Evolutionary conservation across 305 asterid species (phyloP).

Genomic region (Stenogyne calaminthoides): DNA sequence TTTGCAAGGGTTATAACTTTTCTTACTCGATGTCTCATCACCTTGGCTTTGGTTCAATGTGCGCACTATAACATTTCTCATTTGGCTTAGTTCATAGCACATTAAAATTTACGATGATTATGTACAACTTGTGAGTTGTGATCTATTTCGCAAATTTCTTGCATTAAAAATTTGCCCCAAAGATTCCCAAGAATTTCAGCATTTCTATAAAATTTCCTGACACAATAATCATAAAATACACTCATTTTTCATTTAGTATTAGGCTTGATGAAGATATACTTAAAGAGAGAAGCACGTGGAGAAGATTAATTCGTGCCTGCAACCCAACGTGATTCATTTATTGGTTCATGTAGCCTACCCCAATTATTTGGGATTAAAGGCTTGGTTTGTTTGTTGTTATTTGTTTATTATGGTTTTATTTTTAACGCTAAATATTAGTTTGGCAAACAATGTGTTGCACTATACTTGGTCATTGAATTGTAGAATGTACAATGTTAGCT

Average conservation of each 20-base stretch:
- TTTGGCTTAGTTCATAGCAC: neutral
- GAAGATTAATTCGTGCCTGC: too few species aligned
- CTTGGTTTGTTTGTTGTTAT: too few species aligned
- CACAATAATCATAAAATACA: neutral
- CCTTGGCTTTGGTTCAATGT: neutral
- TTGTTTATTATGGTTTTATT: neutral
- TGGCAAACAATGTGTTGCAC: neutral
- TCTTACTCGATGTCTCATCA: conserved; percentile 7
- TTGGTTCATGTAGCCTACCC: too few species aligned
- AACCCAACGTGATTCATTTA: too few species aligned
- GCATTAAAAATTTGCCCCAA: neutral
- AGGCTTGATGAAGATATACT: too few species aligned
- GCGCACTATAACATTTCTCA: neutral
- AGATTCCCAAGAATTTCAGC: conserved; percentile 4
- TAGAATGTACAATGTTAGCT: neutral
- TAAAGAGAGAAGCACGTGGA: too few species aligned
- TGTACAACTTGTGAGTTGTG: neutral
- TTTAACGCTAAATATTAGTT: neutral
- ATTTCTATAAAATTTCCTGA: neutral
- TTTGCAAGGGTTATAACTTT: conserved; percentile 4
- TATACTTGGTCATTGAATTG: conserved; percentile 14
- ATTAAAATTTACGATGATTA: neutral
- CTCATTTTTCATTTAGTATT: neutral
- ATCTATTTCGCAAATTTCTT: neutral
- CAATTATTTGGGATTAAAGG: too few species aligned